Evolutionary conservation across 345 rosid species (phyloP).

Genomic region (Dovyalis caffra): DNA sequence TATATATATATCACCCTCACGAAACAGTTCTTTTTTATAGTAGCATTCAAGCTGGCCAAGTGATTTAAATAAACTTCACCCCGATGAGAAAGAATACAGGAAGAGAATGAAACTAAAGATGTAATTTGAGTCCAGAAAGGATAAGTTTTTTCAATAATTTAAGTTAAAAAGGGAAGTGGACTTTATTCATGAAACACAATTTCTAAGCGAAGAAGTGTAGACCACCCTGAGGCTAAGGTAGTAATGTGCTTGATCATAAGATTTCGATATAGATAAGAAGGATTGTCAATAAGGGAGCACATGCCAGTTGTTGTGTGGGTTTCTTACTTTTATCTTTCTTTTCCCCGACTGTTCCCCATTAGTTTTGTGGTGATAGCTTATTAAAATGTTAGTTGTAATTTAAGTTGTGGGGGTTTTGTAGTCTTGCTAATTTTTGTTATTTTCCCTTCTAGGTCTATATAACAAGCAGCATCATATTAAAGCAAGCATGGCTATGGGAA

Average conservation of each 20-base stretch:
- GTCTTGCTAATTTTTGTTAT: not conserved
- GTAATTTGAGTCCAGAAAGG: not conserved
- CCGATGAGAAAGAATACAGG: not conserved
- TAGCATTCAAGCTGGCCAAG: not conserved
- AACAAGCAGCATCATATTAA: not conserved
- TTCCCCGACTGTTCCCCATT: not conserved
- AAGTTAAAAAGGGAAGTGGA: not conserved
- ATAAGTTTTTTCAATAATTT: not conserved
- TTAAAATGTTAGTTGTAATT: not conserved
- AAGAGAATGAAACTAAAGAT: not conserved
- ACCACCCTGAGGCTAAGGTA: not conserved
- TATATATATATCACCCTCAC: not conserved
- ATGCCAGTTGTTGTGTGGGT: not conserved
- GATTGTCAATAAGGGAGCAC: not conserved
- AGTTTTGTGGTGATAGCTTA: not conserved
- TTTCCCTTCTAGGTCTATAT: constrained; percentile 4
- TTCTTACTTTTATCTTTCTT: not conserved
- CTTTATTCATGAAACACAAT: not conserved
- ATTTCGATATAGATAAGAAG: not conserved
- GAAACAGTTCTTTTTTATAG: not conserved
- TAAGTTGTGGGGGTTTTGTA: not conserved
- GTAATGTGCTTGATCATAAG: not conserved
- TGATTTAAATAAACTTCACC: not conserved
- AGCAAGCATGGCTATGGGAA: constrained; percentile 60
- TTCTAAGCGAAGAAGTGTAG: not conserved